Evolutionary conservation across 345 rosid genomes (phyloP).

Genomic region (Eucalyptus marginata): DNA sequence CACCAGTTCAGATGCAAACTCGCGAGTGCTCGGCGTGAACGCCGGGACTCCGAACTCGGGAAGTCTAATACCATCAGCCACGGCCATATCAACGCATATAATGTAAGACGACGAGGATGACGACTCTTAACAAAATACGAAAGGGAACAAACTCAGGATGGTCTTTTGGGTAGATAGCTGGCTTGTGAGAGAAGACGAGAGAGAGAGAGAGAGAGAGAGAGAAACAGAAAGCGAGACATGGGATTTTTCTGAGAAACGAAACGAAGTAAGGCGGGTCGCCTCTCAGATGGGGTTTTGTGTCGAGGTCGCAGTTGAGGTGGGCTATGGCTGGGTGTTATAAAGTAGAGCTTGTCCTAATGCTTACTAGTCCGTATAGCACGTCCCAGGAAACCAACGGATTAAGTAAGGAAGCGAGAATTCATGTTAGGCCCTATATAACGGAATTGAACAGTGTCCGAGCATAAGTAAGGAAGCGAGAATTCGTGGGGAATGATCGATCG

Average conservation of each 20-base stretch:
- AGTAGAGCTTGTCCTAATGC: background rate
- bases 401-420: no score
- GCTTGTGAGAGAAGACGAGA: background rate
- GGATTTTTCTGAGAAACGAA: background rate
- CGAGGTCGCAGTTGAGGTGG: background rate
- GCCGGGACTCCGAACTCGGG: constrained; percentile 13
- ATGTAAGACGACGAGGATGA: background rate
- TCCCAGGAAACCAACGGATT: background rate
- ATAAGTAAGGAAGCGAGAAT: background rate
- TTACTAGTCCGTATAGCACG: background rate
- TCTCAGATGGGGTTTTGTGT: background rate
- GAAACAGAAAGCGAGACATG: background rate
- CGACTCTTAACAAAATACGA: background rate
- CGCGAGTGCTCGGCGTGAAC: constrained; percentile 14
- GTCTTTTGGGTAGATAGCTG: background rate
- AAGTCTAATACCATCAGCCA: constrained; percentile 1
- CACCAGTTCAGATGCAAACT: constrained; percentile 17
- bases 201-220: background rate
- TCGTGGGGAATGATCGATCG: background rate
- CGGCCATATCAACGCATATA: background rate
- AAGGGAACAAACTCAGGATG: background rate
- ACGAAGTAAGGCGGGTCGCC: background rate
- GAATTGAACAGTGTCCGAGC: background rate
- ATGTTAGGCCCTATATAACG: background rate
- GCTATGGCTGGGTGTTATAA: background rate